phyloP scores from a whole-genome alignment of 208 protist species.

The Naegleria fowleri region DNA sequence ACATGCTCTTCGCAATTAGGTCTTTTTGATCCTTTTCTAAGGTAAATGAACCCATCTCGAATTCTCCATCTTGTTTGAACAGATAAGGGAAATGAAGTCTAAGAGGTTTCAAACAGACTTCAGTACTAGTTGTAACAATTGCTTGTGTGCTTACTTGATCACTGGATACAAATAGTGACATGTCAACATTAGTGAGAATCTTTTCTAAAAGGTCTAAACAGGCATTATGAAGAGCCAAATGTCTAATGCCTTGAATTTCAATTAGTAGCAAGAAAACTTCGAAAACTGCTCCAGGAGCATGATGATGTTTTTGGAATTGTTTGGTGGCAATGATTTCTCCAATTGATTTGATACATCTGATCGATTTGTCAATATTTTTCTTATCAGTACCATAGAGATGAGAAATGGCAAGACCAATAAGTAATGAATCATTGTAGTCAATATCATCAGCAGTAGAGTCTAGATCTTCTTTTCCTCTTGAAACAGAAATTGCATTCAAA shows the following conservation, averaged over 20 bases:
- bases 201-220: neutral
- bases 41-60: neutral
- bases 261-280: conserved; percentile 1
- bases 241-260: neutral
- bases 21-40: neutral
- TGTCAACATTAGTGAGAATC: neutral
- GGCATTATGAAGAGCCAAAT: neutral
- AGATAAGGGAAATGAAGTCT: conserved; percentile 12
- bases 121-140: neutral
- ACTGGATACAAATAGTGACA: neutral
- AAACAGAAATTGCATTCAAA: neutral
- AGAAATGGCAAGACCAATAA: neutral
- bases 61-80: conserved; percentile 1
- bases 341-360: neutral
- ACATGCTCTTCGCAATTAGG: neutral
- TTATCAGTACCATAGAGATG: neutral
- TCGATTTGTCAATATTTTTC: neutral
- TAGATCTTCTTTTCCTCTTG: neutral
- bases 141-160: neutral
- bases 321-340: neutral
- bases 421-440: neutral
- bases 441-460: neutral
- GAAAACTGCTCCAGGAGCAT: neutral
- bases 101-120: conserved; percentile 15
- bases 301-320: neutral